These are phyloP conservation scores for Colletotrichum lentis DNA, from an alignment of 2,329 filamentous ascomycete species.

Conservation along the genomic window DNA sequence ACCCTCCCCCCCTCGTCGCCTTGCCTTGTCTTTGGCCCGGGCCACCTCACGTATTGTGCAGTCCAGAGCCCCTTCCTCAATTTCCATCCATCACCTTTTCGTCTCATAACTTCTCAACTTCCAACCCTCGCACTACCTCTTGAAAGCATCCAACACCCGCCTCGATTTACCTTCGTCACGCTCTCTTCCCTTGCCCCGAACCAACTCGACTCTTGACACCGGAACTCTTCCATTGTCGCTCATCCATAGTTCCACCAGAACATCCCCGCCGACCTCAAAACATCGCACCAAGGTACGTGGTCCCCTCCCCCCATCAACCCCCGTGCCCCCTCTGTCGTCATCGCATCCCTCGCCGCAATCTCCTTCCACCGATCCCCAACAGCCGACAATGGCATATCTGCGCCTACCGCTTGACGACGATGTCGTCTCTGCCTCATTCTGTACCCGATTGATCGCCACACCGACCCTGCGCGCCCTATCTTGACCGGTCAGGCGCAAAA, in stretches of 20 bases:
- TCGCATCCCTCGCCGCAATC: slow-evolving; percentile 45
- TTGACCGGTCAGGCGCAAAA: slow-evolving; percentile 36
- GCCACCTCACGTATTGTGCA: slow-evolving; percentile 39
- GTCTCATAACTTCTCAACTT: slow-evolving; percentile 45
- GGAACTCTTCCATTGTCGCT: slow-evolving; percentile 26
- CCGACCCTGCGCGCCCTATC: slow-evolving; percentile 31
- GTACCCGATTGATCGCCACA: slow-evolving; percentile 30
- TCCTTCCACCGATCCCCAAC: slow-evolving; percentile 34
- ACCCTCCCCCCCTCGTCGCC: slow-evolving; percentile 26
- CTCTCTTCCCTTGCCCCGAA: slow-evolving; percentile 37
- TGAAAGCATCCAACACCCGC: slow-evolving; percentile 41
- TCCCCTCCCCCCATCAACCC: slow-evolving; percentile 38
- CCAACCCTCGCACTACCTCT: slow-evolving; percentile 42
- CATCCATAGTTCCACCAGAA: slow-evolving; percentile 34
- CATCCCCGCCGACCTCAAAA: slow-evolving; percentile 36
- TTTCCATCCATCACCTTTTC: slow-evolving; percentile 47
- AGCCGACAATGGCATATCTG: slow-evolving; percentile 19
- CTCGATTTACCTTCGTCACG: slow-evolving; percentile 33
- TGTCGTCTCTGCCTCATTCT: slow-evolving; percentile 11
- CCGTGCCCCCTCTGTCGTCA: slow-evolving; percentile 53
- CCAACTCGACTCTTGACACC: slow-evolving; percentile 26
- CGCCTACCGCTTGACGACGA: slow-evolving; percentile 24
- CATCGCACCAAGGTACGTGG: slow-evolving; percentile 40
- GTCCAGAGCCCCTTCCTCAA: slow-evolving; percentile 45
- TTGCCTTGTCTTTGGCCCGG: slow-evolving; percentile 36